Base-by-base conservation (phyloP, 345 rosid genomes). In the Chamaenerion angustifolium region DNA sequence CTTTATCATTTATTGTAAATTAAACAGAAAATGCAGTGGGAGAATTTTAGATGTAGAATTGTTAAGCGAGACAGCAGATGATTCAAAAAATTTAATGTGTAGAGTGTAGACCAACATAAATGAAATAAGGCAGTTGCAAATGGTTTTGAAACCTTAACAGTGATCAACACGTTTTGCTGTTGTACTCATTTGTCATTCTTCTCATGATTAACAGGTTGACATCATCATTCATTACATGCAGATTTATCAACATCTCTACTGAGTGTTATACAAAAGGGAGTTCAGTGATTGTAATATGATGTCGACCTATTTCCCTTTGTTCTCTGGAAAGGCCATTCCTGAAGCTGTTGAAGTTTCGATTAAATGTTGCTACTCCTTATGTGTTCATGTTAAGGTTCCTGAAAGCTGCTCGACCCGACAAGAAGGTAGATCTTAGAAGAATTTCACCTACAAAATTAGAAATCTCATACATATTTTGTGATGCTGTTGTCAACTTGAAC, bases 331-430 rank as follows among this genome's bases (percentile, higher is more conserved):
- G 81, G 66, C 65, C 69, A 14, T 65, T 92, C 56, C 85, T 92
- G 16, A 80, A 72, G 70, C 67, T 59, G 58, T 61, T 92, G 74
- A 84, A 82, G 64, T 92, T 87, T 50, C 93, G 96, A 53, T 71
- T 92, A 42, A 92, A 92, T 67, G 60, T 64, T 19, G 88, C 98
- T 27, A 87, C 98, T 40, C 78, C 92, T 4, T 87, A 92, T 57
- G 95, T 87, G 58, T 92, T 92, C 79, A 76, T 84, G 96, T 61
- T 87, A 58, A 80, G 95, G 64, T 92, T 92, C 69, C 81, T 92
- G 37, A 92, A 83, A 77, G 96, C 93, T 71, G 93, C 98, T 63
- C 82, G 68, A 60, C 75, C 96, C 27, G 82, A 86, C 64, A 60
- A 60, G 51, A 72, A 72, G 89, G n/a, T n/a, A n/a, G n/a, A n/a